Conservation (phyloP, 371 early-diverging fungal genomes). For the Haplosporangium sp. region DNA sequence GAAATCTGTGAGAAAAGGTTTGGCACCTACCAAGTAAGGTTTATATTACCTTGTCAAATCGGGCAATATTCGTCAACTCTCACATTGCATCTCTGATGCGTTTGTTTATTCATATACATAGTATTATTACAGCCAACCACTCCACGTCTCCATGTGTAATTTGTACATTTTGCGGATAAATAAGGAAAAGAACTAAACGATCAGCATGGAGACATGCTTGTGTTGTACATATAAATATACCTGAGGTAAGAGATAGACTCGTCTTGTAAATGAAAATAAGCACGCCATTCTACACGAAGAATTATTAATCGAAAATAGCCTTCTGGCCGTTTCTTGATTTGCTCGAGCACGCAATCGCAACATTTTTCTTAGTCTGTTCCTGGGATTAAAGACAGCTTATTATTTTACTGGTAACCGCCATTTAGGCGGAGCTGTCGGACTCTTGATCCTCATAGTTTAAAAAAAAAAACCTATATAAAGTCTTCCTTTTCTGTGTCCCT, state of each 20-base stretch:
- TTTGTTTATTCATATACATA: background rate
- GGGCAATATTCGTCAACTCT: background rate
- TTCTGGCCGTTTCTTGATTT: background rate
- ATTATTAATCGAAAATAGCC: background rate
- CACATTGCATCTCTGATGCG: no score
- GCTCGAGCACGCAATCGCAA: conserved; percentile 5
- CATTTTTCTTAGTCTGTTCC: background rate
- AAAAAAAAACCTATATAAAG: background rate
- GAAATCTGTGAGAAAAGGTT: background rate
- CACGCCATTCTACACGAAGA: background rate
- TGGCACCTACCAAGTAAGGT: background rate
- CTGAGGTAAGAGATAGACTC: no score
- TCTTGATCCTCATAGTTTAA: background rate
- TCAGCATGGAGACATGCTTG: no score
- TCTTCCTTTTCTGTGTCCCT: background rate
- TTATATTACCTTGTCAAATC: background rate
- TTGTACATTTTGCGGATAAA: no score
- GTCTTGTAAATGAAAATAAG: background rate
- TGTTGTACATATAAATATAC: no score
- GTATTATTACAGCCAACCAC: background rate
- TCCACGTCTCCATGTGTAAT: background rate
- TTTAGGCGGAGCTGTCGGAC: background rate
- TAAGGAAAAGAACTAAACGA: no score
- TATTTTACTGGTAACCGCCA: background rate
- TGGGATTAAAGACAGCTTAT: background rate